Base-by-base conservation (phyloP, 768 basidiomycete species). In the Paxillus ammoniavirescens region DNA sequence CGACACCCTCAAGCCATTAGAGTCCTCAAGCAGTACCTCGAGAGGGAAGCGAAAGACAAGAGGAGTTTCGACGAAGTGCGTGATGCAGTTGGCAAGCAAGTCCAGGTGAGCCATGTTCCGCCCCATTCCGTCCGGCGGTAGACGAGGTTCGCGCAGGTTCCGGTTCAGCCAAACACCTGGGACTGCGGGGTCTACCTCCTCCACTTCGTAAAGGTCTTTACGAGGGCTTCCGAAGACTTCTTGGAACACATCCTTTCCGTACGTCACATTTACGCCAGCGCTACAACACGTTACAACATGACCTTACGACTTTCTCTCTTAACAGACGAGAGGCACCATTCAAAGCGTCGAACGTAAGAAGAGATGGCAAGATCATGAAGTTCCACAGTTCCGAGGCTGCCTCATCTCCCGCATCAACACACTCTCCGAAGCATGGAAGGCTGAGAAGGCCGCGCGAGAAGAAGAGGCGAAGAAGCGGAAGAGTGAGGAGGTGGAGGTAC, bases 181-280 rank as follows among this genome's bases (percentile, higher is more conserved):
- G 95, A 98, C 67, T 99, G 97, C 60, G 97, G 97, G 6, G 67
- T 97, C 28, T 99, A 91, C 68, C 77, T 98, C 12, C 75, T 98
- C 10, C 93, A 98, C 64, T 92, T 92, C 47, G 89, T 86, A 8
- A 75, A 84, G 60, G 82, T 81, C 0, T 91, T 98, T 64, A 81
- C 97, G 69, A 71, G 65, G 8, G 72, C 87, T 49, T 88, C 92
- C 0, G 63, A 68, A 0, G 64, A 71, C 15, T 82, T 85, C 53
- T 73, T 76, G 49, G 58, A 74, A 8, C 69, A 77, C 31, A 86
- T 91, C 44, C 64, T 76, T 41, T 68, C 61, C 30, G 72, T 65
- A 35, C 36, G 45, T 47, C 35, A 17, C 41, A 23, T 41, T 12
- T 35, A n/a, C 30, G 15, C 17, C 14, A 30, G 26, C 36, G 9